Conservation (phyloP, 2,329 filamentous ascomycete species). For the Trichoderma gracile region DNA sequence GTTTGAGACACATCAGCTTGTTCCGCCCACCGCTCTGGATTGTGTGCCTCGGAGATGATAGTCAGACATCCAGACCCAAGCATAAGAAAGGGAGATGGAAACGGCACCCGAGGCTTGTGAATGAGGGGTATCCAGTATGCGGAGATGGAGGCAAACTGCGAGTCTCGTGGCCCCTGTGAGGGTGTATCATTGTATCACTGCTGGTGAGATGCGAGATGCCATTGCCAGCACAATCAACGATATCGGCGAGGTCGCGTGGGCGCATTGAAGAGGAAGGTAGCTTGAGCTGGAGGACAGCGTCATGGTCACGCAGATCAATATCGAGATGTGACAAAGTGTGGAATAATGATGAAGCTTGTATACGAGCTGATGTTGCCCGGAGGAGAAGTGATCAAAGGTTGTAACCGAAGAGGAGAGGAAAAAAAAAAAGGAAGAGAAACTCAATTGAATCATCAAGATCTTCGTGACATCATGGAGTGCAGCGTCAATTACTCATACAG, state of each 20-base stretch:
- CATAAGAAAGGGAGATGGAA: neutral
- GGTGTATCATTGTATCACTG: slow-evolving; percentile 13
- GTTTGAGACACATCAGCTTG: slow-evolving; percentile 5
- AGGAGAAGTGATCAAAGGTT: neutral
- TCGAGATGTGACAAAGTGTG: slow-evolving; percentile 2
- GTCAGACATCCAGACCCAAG: neutral
- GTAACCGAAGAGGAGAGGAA: neutral
- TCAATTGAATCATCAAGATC: neutral
- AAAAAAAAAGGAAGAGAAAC: neutral
- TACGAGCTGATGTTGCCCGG: neutral
- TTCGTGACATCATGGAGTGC: neutral
- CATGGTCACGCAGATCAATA: slow-evolving; percentile 2
- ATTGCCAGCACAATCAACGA: neutral
- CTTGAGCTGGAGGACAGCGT: neutral
- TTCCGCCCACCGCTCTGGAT: slow-evolving; percentile 1
- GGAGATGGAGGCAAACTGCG: neutral
- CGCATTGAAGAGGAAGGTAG: neutral
- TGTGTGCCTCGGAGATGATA: neutral
- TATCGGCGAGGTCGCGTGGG: slow-evolving; percentile 9
- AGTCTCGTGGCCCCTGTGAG: slow-evolving; percentile 16
- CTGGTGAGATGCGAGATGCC: neutral
- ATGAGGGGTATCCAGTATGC: neutral
- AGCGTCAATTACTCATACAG: neutral
- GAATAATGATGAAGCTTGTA: neutral
- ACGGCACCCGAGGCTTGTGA: neutral